Evolutionary conservation across 2,329 filamentous ascomycete genomes (phyloP).

Genomic region (Elsinoe australis): DNA sequence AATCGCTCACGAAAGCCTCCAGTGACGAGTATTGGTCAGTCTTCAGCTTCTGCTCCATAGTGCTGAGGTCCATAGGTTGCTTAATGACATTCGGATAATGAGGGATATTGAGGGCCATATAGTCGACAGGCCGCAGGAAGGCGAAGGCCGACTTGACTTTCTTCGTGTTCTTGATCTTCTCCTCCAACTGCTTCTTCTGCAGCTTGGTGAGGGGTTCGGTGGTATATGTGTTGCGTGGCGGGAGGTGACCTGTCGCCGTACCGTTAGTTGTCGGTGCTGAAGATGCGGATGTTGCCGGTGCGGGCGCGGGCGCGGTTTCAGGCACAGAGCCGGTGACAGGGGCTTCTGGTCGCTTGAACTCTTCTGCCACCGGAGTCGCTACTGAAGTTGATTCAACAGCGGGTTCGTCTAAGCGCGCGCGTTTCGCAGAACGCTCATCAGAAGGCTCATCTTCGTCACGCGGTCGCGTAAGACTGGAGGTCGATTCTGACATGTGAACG

Average conservation of each 20-base stretch:
- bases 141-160: constrained; percentile 73
- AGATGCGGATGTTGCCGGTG: neutral
- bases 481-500: constrained; percentile 33
- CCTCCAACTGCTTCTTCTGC: constrained; percentile 56
- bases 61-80: constrained; percentile 74
- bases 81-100: constrained; percentile 65
- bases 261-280: constrained; percentile 17
- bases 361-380: constrained; percentile 21
- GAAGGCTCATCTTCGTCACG: constrained; percentile 64
- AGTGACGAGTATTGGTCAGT: constrained; percentile 60
- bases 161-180: constrained; percentile 66
- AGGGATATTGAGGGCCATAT: constrained; percentile 66
- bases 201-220: constrained; percentile 48
- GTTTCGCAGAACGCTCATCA: constrained; percentile 65
- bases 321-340: no score
- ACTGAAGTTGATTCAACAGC: neutral
- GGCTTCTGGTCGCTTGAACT: constrained; percentile 26
- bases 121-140: constrained; percentile 72
- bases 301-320: no score
- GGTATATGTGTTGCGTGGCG: constrained; percentile 29
- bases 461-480: constrained; percentile 51
- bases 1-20: constrained; percentile 65
- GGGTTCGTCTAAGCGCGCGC: constrained; percentile 62
- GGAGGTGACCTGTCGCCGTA: constrained; percentile 22
- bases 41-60: constrained; percentile 74